Evolutionary conservation across 2,329 filamentous ascomycete genomes (phyloP), one percentile per base, ranked within the genome.

Genomic region (Neonectria hederae): DNA sequence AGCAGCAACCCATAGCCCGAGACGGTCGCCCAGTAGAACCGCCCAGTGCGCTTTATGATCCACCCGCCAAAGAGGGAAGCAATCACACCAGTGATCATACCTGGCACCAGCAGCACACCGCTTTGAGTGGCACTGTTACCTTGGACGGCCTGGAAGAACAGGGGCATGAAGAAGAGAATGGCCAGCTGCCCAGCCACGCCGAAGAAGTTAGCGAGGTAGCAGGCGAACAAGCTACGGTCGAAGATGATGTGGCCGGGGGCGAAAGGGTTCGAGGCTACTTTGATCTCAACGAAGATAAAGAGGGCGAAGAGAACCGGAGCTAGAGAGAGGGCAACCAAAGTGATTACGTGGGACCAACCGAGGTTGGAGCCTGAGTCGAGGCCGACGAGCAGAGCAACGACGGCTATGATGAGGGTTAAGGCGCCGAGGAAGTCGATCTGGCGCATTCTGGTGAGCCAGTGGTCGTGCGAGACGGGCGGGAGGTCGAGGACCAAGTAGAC

Each of bases 381-480:
- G 11, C 90, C 91, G 21, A 92, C 77, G 1, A 93, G 83, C 28
- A 94, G 82, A 1, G 85, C 81, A 59, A 90, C 83, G 32, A 93
- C 87, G 5, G 91, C 90, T 2, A 83, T 72, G 26, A 92, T 84
- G 17, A 95, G 86, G 19, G 87, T 82, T 28, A 87, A 77, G 2
- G 91, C 91, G 7, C 92, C 92, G 0, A 91, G 78, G 70, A 94
- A 93, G 76, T 95, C 92, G 69, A 95, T 85, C 32, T 88, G 87
- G 19, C 81, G 79, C 13, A 94, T 77, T 74, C 93, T 93, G 38
- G 83, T 76, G 66, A 83, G 84, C 89, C 90, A 92, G 76, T 91
- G 84, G 60, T 86, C 81, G 42, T 89, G 86, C 7, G 79, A 78
- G 59, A 80, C 80, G 1, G 90, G 89, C 1, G 91, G 90, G 0